Base-by-base conservation (phyloP, 257 asterid genomes). In the Gardenia jasminoides region DNA sequence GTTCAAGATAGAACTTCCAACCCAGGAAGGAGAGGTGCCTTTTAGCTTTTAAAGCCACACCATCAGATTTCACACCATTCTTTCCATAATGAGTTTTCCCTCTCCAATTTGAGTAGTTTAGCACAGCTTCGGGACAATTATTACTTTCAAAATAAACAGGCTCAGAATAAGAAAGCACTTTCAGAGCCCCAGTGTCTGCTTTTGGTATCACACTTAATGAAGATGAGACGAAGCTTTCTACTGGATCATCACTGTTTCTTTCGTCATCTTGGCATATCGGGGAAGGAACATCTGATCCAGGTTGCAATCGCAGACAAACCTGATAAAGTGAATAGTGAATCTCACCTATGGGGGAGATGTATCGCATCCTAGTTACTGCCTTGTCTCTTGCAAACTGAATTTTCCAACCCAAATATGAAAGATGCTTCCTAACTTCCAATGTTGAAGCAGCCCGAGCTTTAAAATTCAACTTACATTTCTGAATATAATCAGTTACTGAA, bases 1-100 rank as follows among this genome's bases (percentile, higher is more conserved):
- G 65, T 7, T 41, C 20, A 70, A 36, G n/a, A 73, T 50, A 41
- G 28, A 90, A 76, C 13, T 41, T 78, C 99, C 99, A 95, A 15
- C 99, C 98, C n/a, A 56, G 72, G 33, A 89, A 85, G 74, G 85
- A 72, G 70, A 95, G 89, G 85, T 95, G 93, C 80, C 83, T 85
- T 86, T 76, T 93, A 69, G 88, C 98, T 84, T 86, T 86, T 73
- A 62, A 16, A 33, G 79, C 67, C 61, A 52, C 66, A 17, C 9
- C 19, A 12, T 43, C 6, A 3, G 5, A 2, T 50, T 66, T 81
- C 19, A 0, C 72, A 48, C 30, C 74, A 36, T 54, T 76, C 52
- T 11, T 46, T 1, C 7, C 11, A 31, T 0, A 44, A 16, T 31
- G 10, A 0, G 56, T 30, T 59, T 64, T 56, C 43, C 3, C 24